A percentile compares a stretch with the other conserved stretches of the same genome.
Evolutionary conservation across 177 flowering plant species (phyloP).

Genomic region (Telopea speciosissima): DNA sequence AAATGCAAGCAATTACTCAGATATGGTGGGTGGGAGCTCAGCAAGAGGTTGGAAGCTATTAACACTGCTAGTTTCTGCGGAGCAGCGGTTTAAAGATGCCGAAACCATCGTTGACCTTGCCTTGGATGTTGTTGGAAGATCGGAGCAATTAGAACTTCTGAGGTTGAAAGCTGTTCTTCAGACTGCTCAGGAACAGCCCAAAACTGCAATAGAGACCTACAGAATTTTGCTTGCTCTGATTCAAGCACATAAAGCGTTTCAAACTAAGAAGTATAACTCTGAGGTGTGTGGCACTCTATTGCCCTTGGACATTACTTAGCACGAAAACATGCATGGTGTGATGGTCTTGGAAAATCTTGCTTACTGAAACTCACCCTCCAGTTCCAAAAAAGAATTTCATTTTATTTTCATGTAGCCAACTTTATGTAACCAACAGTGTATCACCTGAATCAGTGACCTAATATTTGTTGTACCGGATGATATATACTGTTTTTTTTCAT

Average conservation of each 20-base stretch:
- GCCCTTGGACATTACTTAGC: too few species aligned
- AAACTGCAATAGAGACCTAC: conserved; percentile 75
- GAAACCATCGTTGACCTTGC: conserved; percentile 74
- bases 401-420: too few species aligned
- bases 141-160: conserved; percentile 58
- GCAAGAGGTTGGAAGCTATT: conserved; percentile 69
- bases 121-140: conserved; percentile 58
- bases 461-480: too few species aligned
- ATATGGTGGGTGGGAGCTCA: conserved; percentile 49
- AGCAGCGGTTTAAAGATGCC: conserved; percentile 68
- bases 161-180: conserved; percentile 74
- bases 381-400: too few species aligned
- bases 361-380: too few species aligned
- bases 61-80: conserved; percentile 64
- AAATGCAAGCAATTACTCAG: conserved; percentile 39
- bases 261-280: conserved; percentile 17
- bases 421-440: too few species aligned
- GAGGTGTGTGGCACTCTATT: conserved; percentile 32
- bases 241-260: conserved; percentile 44
- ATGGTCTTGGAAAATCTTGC: too few species aligned
- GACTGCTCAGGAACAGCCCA: conserved; percentile 75
- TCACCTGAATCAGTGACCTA: too few species aligned
- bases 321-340: too few species aligned
- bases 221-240: conserved; percentile 60
- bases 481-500: not conserved